These are phyloP conservation scores for Esteya vermicola DNA, from an alignment of 2,329 filamentous ascomycete species.

Conservation along the genomic window DNA sequence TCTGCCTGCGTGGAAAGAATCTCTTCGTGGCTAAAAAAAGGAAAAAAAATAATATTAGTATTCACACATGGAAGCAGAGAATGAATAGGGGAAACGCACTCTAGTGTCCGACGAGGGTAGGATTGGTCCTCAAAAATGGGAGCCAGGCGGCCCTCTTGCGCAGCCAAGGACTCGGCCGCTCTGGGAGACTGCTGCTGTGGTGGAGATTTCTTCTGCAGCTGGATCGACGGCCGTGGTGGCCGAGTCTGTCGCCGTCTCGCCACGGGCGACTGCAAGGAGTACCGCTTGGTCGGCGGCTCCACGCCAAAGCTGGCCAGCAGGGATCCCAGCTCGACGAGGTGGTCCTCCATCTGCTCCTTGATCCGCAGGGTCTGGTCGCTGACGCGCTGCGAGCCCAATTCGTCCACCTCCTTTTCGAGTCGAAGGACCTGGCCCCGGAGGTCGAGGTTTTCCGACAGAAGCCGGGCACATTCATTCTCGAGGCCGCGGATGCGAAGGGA, in stretches of 20 bases:
- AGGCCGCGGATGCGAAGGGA: conserved; percentile 63
- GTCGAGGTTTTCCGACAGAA: conserved; percentile 66
- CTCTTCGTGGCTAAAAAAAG: conserved; percentile 42
- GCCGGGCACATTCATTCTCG: conserved; percentile 59
- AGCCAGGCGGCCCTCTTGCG: conserved; percentile 42
- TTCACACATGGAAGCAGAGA: too few species aligned
- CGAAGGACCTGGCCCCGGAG: conserved; percentile 57
- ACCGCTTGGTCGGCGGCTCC: conserved; percentile 40
- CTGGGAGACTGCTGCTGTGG: conserved; percentile 42
- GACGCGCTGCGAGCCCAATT: conserved; percentile 42
- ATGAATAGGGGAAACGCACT: too few species aligned
- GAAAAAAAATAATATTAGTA: too few species aligned
- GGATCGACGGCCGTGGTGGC: conserved; percentile 22
- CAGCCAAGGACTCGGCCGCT: conserved; percentile 34
- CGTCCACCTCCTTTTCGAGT: conserved; percentile 52
- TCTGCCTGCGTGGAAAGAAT: conserved; percentile 44
- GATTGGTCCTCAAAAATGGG: conserved; percentile 57
- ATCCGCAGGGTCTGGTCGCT: conserved; percentile 55
- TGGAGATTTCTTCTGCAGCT: conserved; percentile 35
- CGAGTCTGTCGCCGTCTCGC: conserved; percentile 26
- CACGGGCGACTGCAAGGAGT: conserved; percentile 25
- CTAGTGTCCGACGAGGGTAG: conserved; percentile 53
- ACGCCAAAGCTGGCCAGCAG: conserved; percentile 52
- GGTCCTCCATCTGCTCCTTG: conserved; percentile 55
- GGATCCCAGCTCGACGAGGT: conserved; percentile 54